phyloP scores from a whole-genome alignment of 306 rosid species.

The apple (Malus domestica) region DNA sequence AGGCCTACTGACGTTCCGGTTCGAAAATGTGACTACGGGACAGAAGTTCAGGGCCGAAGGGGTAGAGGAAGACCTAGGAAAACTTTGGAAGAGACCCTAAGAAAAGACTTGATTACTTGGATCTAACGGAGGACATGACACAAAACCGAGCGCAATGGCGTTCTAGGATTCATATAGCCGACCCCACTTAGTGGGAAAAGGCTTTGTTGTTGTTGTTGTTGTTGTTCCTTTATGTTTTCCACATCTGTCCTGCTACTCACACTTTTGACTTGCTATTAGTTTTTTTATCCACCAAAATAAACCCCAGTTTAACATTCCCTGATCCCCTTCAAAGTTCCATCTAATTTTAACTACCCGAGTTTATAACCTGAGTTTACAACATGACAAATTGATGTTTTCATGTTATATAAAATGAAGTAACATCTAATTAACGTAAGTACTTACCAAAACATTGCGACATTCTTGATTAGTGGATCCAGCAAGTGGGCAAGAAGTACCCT shows the following conservation, averaged over 20 bases:
- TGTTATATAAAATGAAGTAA: not conserved
- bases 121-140: too few relatives aligned
- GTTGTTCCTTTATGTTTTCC: not conserved
- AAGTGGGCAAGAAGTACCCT: slow-evolving; percentile 78
- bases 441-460: slow-evolving; percentile 81
- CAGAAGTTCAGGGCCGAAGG: too few relatives aligned
- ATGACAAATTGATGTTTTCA: not conserved
- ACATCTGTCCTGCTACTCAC: not conserved
- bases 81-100: too few relatives aligned
- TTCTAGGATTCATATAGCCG: too few relatives aligned
- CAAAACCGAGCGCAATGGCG: too few relatives aligned
- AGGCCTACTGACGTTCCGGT: too few relatives aligned
- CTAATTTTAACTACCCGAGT: not conserved
- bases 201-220: too few relatives aligned
- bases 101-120: too few relatives aligned
- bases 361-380: not conserved
- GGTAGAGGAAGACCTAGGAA: too few relatives aligned
- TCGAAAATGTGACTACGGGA: too few relatives aligned
- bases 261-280: not conserved
- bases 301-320: not conserved
- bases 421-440: slow-evolving; percentile 11
- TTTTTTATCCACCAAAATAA: not conserved
- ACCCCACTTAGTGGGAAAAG: too few relatives aligned
- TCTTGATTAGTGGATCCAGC: slow-evolving; percentile 87
- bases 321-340: not conserved